These are phyloP conservation scores for Ligustrum vulgare DNA, from an alignment of 257 asterid genomes.

Conservation along the genomic window DNA sequence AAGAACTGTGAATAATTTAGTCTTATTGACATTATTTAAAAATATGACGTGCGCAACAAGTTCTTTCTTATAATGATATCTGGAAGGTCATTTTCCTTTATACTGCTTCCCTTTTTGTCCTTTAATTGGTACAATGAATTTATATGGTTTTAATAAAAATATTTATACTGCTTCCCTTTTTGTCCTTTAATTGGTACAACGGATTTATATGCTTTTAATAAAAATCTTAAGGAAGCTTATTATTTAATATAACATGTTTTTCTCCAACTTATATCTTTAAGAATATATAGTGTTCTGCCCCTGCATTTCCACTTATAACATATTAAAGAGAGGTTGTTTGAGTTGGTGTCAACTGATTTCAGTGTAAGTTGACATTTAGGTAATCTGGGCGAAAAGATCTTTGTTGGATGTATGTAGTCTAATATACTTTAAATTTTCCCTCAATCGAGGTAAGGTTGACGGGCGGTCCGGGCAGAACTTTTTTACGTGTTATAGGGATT, in stretches of 20 bases:
- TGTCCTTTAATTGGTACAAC: conserved; percentile 1
- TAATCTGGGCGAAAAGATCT: not conserved
- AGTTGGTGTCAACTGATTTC: not conserved
- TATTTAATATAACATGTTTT: not conserved
- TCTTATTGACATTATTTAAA: not conserved
- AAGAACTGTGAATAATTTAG: no score
- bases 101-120: not conserved
- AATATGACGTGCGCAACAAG: not conserved
- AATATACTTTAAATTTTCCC: no score
- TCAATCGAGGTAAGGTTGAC: no score
- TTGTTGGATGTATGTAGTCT: no score
- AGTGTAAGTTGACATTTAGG: not conserved
- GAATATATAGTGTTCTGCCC: not conserved
- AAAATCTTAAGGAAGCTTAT: not conserved
- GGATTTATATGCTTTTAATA: not conserved
- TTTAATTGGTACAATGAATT: no score
- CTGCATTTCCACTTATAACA: not conserved
- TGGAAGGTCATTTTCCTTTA: not conserved
- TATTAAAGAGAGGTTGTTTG: not conserved
- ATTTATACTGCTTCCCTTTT: not conserved
- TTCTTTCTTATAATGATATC: not conserved
- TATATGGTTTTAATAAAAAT: no score
- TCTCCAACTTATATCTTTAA: not conserved
- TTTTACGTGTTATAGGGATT: no score
- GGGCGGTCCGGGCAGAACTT: no score